Percentiles rank a stretch among this genome's conserved stretches.
Evolutionary conservation across 148 eudicot genomes (phyloP).

Genomic region (Rhododendron henanense): DNA sequence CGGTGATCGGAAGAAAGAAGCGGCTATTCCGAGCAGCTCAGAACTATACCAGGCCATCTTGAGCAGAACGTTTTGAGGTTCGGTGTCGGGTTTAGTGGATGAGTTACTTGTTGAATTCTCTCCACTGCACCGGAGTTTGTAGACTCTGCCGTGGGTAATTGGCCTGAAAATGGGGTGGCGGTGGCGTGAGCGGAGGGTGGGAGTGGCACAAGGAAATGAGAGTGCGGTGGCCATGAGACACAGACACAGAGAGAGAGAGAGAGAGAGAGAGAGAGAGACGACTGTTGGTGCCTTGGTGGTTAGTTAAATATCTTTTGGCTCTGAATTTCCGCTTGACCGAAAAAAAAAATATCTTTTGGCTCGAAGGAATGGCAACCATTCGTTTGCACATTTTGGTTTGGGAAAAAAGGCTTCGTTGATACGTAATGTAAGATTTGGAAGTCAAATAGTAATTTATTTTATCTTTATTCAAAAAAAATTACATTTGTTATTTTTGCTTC

Average conservation of each 20-base stretch:
- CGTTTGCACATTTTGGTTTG: not conserved
- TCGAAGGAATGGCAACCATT: constrained; percentile 16
- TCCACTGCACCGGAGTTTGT: constrained; percentile 32
- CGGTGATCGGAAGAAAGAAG: constrained; percentile 65
- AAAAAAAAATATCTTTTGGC: constrained; percentile 14
- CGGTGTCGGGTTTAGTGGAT: constrained; percentile 29
- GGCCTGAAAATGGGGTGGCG: constrained; percentile 11
- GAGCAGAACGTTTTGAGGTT: constrained; percentile 68
- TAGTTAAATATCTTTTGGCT: constrained; percentile 10
- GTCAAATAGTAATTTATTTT: no score
- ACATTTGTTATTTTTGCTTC: no score
- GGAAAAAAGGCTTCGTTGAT: no score
- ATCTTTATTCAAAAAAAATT: no score
- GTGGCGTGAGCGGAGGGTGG: constrained; percentile 18
- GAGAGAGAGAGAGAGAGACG: constrained; percentile 9
- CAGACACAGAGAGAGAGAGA: not conserved
- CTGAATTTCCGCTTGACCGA: no score
- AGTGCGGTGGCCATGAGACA: constrained; percentile 45
- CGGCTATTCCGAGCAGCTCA: constrained; percentile 86
- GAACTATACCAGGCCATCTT: constrained; percentile 92
- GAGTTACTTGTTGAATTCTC: constrained; percentile 23
- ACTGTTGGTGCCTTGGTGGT: not conserved
- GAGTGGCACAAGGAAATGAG: constrained; percentile 30
- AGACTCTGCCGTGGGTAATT: constrained; percentile 10
- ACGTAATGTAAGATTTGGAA: no score